Conservation (phyloP, 345 rosid species). For the Gossypium longicalyx region DNA sequence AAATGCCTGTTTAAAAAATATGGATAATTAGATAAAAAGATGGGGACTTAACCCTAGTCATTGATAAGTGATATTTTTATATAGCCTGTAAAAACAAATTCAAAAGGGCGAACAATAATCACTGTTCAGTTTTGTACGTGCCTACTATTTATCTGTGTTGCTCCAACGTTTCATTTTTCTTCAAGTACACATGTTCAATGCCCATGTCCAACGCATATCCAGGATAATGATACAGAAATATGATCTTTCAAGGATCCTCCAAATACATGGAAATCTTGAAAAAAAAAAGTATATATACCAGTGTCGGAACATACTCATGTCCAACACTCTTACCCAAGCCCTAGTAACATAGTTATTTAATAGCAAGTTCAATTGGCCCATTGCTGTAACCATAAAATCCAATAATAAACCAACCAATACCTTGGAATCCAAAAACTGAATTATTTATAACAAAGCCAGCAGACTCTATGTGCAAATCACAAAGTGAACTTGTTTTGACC, state of each 20-base stretch:
- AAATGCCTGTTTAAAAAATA: constrained; percentile 61
- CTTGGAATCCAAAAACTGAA: background rate
- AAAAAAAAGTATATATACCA: background rate
- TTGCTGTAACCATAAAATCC: background rate
- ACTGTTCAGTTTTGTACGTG: background rate
- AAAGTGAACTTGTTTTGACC: background rate
- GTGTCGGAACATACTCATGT: background rate
- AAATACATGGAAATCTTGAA: background rate
- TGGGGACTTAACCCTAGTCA: background rate
- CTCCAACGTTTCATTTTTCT: background rate
- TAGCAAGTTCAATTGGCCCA: background rate
- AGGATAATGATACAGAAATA: background rate
- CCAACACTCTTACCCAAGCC: background rate
- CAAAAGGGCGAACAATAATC: background rate
- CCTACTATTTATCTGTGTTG: background rate
- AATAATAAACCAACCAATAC: background rate
- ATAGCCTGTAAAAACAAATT: background rate
- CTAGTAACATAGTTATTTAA: background rate
- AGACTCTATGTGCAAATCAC: background rate
- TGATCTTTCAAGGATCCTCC: background rate
- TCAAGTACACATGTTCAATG: background rate
- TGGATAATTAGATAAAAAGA: background rate
- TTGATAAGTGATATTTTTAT: background rate
- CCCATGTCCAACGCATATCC: background rate
- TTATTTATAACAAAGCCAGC: background rate